Base-by-base conservation (phyloP, 2,329 filamentous ascomycete genomes). In the Aspergillus persii region DNA sequence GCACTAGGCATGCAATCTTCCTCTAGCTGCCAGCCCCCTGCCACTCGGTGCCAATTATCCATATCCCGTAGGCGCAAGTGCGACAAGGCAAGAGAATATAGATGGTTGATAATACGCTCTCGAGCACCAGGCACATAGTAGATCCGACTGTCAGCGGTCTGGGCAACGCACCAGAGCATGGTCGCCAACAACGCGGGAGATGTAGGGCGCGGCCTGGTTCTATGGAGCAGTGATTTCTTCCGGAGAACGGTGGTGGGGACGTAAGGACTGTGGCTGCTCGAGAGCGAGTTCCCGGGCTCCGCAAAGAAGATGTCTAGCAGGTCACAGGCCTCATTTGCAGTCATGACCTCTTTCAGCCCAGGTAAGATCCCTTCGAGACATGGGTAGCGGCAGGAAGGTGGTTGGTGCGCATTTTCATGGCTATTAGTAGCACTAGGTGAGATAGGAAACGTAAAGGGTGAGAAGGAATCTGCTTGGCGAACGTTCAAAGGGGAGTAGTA, bases 81-180 rank as follows among this genome's bases (percentile, higher is more conserved):
- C 30, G 66, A 61, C 56, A 80, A 58, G 71, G 64, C 59, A 67
- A 77, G 63, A 72, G 77, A 61, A 68, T 67, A 66, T 3, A 68
- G 51, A 18, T 59, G 56, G 9, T 62, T 54, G 12, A 54, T 75
- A 6, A 78, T 75, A 44, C 74, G 74, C 9, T 75, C 71, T 15
- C 79, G 71, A 2, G 76, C 75, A 0, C 77, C 77, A 7, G 75
- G 78, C 0, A 77, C 70, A 23, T 78, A 71, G 8, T 81, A 73
- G 18, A 78, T 63, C 30, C 73, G 74, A 52, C 79, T 77, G 53
- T 81, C 79, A 1, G 80, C 79, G 9, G 78, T 82, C 57, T 83
- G 78, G 0, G 79, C 77, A 8, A 78, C 76, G 49, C 76, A 79
- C 76, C 80, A 83, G 0, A 83, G 70, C 58, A 83, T 81, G 1